Evolutionary conservation across 768 basidiomycete genomes (phyloP), one percentile per base, ranked within the genome.

Genomic region (Mycena albidolilacea): DNA sequence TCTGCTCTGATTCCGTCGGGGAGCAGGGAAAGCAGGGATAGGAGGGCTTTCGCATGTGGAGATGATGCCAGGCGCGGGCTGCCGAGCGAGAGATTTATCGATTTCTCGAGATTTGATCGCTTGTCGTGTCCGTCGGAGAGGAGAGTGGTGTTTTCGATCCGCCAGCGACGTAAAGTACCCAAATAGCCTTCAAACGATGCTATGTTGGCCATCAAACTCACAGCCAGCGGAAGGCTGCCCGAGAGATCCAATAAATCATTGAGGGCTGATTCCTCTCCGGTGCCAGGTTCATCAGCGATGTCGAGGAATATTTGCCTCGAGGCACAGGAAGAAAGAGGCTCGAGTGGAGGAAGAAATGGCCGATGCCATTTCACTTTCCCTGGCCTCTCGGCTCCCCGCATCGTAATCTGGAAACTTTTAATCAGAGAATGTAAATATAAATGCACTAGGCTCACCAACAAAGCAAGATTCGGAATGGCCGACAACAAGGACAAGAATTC

Each of bases 111-210:
- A 15, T n/a, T 50, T 17, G 48, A 50, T 17, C 15, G 14, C 19
- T 50, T 15, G 19, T 50, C 48, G 19, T 50, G 19, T 2, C 48
- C 48, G 19, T 50, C 48, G 19, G 48, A 50, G 7, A 50, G 48
- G 12, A 50, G 17, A 7, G 69, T 30, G 15, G 55, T 64, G 2
- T 41, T 62, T 35, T 64, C 69, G 15, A 7, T 7, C 17, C 17
- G 7, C 48, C 48, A 50, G 14, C 48, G 48, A 11, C 30, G 7
- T n/a, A 50, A 15, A 50, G 48, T 50, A 15, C 12, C 48, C 48
- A 37, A 10, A 54, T 30, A 70, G 23, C 69, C 69, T 58, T 70
- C 69, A 21, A 30, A 41, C 2, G 37, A 9, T 14, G 69, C 62
- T 10, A 70, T 38, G 7, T n/a, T 54, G 9, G 69, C 69, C 5